Percentiles rank a stretch among this genome's conserved stretches.
These are phyloP conservation scores for Fusarium sp. DNA, from an alignment of 2,329 filamentous ascomycete genomes.

Conservation along the genomic window DNA sequence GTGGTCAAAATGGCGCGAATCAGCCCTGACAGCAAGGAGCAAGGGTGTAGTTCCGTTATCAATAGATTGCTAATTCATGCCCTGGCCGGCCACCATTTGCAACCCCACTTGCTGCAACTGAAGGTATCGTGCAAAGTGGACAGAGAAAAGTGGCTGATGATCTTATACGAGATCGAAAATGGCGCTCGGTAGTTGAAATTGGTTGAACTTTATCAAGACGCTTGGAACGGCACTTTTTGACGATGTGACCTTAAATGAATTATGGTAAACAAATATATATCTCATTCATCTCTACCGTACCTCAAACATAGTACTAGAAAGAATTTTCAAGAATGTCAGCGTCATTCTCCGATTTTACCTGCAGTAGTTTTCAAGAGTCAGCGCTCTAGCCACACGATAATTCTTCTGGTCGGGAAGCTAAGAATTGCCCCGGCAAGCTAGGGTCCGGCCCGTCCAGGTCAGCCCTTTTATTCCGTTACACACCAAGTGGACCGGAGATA, in stretches of 20 bases:
- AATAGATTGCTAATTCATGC: not conserved
- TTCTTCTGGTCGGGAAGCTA: not conserved
- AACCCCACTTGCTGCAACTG: not conserved
- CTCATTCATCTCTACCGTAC: too few species aligned
- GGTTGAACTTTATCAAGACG: not conserved
- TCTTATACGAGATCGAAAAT: not conserved
- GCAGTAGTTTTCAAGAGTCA: not conserved
- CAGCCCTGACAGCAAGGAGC: not conserved
- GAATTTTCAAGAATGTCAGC: not conserved
- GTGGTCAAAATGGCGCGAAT: not conserved
- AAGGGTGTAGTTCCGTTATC: not conserved
- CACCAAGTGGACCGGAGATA: slow-evolving; percentile 1
- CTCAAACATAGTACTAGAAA: not conserved
- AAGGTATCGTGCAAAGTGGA: not conserved
- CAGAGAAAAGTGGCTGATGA: not conserved
- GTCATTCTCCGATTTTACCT: not conserved
- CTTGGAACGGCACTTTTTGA: not conserved
- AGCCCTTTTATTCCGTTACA: not conserved
- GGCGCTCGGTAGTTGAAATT: not conserved
- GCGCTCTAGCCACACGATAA: not conserved
- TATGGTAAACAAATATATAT: too few species aligned
- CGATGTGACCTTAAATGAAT: too few species aligned
- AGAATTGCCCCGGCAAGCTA: not conserved
- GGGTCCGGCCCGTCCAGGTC: slow-evolving; percentile 15
- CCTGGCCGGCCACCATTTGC: not conserved